These are phyloP conservation scores for Termitomyces sp. DNA, from an alignment of 768 basidiomycete species.

Conservation along the genomic window DNA sequence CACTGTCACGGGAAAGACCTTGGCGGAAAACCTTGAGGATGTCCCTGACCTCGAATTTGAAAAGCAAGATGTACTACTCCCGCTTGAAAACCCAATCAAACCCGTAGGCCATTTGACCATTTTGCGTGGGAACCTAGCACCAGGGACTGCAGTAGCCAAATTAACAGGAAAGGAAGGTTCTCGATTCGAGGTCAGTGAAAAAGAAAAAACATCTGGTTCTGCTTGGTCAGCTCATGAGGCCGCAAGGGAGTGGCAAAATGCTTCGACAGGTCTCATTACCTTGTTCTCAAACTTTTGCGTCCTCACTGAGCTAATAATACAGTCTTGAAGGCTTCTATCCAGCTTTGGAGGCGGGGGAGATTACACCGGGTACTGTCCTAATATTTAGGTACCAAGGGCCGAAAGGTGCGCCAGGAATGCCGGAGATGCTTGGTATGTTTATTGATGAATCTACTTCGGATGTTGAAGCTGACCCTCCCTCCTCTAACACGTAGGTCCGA, in stretches of 20 bases:
- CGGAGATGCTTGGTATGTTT: conserved; percentile 52
- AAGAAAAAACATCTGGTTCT: neutral
- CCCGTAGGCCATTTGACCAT: conserved; percentile 83
- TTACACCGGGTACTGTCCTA: conserved; percentile 69
- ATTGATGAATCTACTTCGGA: neutral
- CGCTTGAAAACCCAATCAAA: conserved; percentile 77
- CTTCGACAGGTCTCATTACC: conserved; percentile 53
- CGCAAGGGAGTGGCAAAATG: conserved; percentile 67
- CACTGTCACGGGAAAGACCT: conserved; percentile 88
- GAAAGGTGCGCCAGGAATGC: conserved; percentile 90
- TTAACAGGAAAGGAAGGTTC: conserved; percentile 90
- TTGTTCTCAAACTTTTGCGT: neutral
- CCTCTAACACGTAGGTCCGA: conserved; percentile 47
- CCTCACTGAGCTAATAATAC: neutral
- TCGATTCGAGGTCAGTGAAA: conserved; percentile 58
- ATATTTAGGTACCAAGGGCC: conserved; percentile 89
- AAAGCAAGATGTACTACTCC: conserved; percentile 71
- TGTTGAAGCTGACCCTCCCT: conserved; percentile 1
- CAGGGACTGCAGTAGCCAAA: conserved; percentile 86
- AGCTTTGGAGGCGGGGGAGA: conserved; percentile 66
- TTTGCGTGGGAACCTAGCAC: conserved; percentile 83
- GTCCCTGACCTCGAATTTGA: conserved; percentile 66
- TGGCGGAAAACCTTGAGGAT: conserved; percentile 82
- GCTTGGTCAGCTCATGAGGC: neutral
- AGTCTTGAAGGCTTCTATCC: conserved; percentile 70